Evolutionary conservation across 192 early-diverging fungal species (phyloP).

Genomic region (Kickxella alabastrina): DNA sequence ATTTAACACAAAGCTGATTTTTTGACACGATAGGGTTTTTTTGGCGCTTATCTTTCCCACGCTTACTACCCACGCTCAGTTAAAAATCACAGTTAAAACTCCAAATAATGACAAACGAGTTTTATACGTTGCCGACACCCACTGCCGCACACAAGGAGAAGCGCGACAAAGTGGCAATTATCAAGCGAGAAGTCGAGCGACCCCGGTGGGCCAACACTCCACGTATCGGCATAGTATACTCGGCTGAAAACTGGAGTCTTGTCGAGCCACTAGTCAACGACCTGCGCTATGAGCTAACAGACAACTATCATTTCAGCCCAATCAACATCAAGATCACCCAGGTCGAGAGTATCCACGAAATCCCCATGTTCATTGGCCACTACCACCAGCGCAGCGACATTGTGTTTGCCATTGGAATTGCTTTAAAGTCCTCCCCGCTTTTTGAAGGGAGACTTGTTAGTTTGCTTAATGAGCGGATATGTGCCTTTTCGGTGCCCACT

Average conservation of each 20-base stretch:
- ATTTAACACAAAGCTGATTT: no score
- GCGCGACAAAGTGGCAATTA: constrained; percentile 4
- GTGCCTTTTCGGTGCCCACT: constrained; percentile 4
- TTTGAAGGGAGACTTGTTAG: constrained; percentile 28
- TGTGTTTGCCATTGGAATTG: constrained; percentile 41
- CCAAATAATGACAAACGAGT: background rate
- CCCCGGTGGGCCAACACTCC: constrained; percentile 15
- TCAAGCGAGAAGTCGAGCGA: constrained; percentile 20
- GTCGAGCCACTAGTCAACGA: constrained; percentile 37
- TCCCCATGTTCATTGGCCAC: constrained; percentile 22
- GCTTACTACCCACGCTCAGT: no score
- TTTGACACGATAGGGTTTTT: no score
- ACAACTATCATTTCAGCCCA: constrained; percentile 23
- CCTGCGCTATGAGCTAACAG: constrained; percentile 38
- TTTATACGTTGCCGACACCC: background rate
- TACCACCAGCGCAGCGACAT: constrained; percentile 31
- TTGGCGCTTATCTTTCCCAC: no score
- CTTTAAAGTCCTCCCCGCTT: constrained; percentile 9
- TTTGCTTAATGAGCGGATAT: constrained; percentile 13
- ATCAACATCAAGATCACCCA: constrained; percentile 36
- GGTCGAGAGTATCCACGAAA: constrained; percentile 34
- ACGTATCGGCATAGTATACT: constrained; percentile 27
- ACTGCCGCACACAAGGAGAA: no score
- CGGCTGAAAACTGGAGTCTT: constrained; percentile 34
- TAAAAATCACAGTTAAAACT: no score